phyloP scores from a whole-genome alignment of 768 basidiomycete species.

The Xerocomus brunneocitrinus region DNA sequence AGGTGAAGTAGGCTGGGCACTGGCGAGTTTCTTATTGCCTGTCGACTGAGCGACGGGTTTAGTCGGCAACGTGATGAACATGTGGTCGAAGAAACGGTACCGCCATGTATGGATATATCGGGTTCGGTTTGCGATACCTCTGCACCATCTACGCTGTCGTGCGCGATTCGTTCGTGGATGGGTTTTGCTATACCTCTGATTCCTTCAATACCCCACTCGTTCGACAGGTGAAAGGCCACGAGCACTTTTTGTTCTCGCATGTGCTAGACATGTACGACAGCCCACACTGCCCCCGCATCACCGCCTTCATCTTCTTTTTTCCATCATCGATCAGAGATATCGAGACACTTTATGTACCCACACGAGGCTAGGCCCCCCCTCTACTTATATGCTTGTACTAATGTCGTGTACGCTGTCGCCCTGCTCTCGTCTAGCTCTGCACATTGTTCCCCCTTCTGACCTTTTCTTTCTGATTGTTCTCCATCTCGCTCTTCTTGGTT shows the following conservation, averaged over 20 bases:
- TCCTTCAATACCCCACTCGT: not conserved
- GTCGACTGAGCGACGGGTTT: constrained; percentile 32
- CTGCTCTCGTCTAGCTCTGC: not conserved
- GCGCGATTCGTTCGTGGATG: not conserved
- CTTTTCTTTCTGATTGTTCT: not conserved
- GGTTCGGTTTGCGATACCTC: constrained; percentile 14
- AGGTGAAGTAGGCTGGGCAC: constrained; percentile 68
- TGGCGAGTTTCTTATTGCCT: constrained; percentile 77
- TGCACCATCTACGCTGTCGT: constrained; percentile 9
- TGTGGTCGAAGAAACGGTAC: constrained; percentile 1
- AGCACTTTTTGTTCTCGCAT: not conserved
- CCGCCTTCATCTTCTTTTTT: not conserved
- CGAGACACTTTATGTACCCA: not conserved
- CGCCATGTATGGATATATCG: constrained; percentile 1
- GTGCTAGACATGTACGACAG: constrained; percentile 1
- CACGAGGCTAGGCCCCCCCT: not conserved
- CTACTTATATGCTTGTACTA: constrained; percentile 7
- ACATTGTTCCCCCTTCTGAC: not conserved
- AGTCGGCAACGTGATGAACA: constrained; percentile 3
- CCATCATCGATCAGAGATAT: constrained; percentile 1
- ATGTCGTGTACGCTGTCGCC: not conserved
- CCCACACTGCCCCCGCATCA: not conserved
- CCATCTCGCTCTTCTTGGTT: not conserved
- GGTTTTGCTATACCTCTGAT: not conserved
- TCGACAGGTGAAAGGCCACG: constrained; percentile 4